phyloP scores from a whole-genome alignment of 2,329 filamentous ascomycete species.

The Sporothrix dimorphospora region DNA sequence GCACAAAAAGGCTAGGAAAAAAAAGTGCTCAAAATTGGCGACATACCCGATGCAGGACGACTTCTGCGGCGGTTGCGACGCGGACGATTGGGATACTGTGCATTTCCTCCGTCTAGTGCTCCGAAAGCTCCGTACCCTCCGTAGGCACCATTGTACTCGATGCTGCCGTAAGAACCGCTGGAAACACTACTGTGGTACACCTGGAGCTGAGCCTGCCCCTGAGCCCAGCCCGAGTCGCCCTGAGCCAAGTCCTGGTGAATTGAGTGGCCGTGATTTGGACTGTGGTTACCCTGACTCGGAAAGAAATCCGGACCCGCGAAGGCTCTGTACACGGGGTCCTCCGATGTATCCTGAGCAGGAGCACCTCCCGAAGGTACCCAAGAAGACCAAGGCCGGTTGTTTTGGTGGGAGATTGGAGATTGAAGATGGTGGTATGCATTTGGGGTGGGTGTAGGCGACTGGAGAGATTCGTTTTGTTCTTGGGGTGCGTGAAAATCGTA shows the following conservation, averaged over 20 bases:
- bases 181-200: background rate
- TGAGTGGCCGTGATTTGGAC: background rate
- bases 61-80: background rate
- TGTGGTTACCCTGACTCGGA: background rate
- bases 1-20: background rate
- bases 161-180: background rate
- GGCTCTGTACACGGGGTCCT: background rate
- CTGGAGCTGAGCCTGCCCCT: background rate
- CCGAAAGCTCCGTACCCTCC: background rate
- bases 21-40: background rate
- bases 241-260: background rate
- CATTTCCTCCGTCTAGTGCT: background rate
- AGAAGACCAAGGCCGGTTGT: background rate
- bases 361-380: background rate
- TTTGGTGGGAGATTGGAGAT: background rate
- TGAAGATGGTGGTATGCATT: background rate
- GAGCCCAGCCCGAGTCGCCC: background rate
- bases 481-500: background rate
- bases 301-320: background rate
- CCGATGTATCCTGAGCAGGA: background rate
- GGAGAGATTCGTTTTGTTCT: background rate
- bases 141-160: background rate
- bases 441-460: background rate
- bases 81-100: background rate
- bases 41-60: background rate